Conservation (phyloP, 495 filamentous ascomycete genomes). For the Tuber umbilicatum region DNA sequence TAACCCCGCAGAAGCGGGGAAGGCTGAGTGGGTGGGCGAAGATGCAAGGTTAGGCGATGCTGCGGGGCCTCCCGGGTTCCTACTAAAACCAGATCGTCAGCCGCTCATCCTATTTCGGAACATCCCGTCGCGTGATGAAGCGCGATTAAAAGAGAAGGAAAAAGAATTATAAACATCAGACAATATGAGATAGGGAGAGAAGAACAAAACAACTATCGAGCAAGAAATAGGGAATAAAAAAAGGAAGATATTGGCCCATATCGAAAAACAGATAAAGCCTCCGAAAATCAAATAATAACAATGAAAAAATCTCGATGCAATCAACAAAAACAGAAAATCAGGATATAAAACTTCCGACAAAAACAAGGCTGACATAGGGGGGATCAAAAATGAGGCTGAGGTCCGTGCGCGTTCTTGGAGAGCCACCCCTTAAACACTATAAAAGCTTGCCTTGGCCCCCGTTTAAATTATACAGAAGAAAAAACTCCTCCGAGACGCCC, state of each 20-base stretch:
- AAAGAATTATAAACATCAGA: conserved; percentile 6
- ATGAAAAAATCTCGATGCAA: background rate
- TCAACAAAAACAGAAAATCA: conserved; percentile 16
- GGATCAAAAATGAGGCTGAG: conserved; percentile 16
- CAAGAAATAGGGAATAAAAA: conserved; percentile 6
- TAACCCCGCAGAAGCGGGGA: conserved; percentile 7
- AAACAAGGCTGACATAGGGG: conserved; percentile 15
- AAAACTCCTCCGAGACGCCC: conserved; percentile 23
- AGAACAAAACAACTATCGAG: background rate
- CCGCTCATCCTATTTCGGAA: conserved; percentile 28
- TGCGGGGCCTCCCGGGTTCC: conserved; percentile 30
- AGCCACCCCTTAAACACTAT: conserved; percentile 31
- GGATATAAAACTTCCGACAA: conserved; percentile 14
- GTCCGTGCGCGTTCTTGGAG: conserved; percentile 30
- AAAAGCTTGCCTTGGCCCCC: conserved; percentile 32
- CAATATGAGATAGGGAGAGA: conserved; percentile 7
- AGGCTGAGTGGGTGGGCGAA: conserved; percentile 14
- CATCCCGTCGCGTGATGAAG: conserved; percentile 20
- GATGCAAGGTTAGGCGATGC: conserved; percentile 27
- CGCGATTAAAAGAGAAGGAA: conserved; percentile 20
- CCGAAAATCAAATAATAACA: background rate
- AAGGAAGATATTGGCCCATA: background rate
- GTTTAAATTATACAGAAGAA: conserved; percentile 36
- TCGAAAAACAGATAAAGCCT: background rate
- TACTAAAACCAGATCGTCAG: conserved; percentile 27